Evolutionary conservation across 345 rosid genomes (phyloP), one percentile per base, ranked within the genome.

Genomic region (Populus deltoides): DNA sequence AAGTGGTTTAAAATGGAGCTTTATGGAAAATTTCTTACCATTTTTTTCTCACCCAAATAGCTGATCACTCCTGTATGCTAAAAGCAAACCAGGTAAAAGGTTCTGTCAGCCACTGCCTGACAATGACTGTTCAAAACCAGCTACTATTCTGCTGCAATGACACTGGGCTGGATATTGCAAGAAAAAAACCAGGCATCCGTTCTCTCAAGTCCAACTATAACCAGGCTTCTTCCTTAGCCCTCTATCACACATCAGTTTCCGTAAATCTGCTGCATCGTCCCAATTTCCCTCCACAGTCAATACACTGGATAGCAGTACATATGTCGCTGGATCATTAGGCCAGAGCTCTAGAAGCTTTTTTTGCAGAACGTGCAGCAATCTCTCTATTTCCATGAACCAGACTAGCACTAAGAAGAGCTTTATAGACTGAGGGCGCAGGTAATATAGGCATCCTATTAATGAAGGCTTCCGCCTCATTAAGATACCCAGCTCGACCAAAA

Each of bases 331-430:
- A 70, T 87, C 87, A 72, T 70, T 49, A 65, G 88, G 87, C 78
- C 80, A 82, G 61, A 74, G 47, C 72, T 85, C 80, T 53, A 78
- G 59, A 79, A 87, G 87, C 67, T 69, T 76, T 68, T 68, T 72
- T 78, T 1, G 86, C 86, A 41, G 80, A 72, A 31, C 82, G 67
- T 59, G 73, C 25, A 45, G 83, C 85, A 63, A 84, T 78, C 66
- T 83, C 88, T 59, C 59, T 73, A 72, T 78, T 82, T 71, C 87
- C 87, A 81, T 85, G 85, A 73, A 86, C 67, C 66, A 63, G 71
- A 84, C 87, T 81, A 71, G 88, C 86, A 61, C 86, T 74, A 3
- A 82, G 78, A 63, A 84, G 83, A 74, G 87, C 83, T 65, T 70
- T 86, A 72, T 80, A 80, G 70, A 80, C 77, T 16, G 87, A 78